phyloP scores from a whole-genome alignment of 257 asterid genomes.

The Cruciata laevipes region DNA sequence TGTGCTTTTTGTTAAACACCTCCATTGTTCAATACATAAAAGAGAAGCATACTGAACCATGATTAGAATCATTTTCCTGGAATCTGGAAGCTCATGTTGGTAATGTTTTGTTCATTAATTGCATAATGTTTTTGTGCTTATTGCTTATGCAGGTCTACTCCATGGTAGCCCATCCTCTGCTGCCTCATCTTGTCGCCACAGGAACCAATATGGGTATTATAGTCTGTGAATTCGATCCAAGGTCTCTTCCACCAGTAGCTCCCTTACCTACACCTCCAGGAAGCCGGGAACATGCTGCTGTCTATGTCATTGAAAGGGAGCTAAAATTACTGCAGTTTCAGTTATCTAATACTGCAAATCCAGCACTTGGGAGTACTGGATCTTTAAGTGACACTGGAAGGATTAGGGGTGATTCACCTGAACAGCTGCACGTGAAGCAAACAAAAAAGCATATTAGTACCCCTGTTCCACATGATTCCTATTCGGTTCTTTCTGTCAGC shows the following conservation, averaged over 20 bases:
- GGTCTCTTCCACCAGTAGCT: conserved; percentile 89
- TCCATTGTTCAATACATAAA: neutral
- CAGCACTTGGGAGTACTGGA: conserved; percentile 91
- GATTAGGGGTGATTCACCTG: conserved; percentile 79
- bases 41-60: neutral
- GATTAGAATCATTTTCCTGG: neutral
- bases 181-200: conserved; percentile 94
- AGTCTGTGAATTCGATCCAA: conserved; percentile 90
- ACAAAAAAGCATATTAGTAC: conserved; percentile 83
- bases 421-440: conserved; percentile 90
- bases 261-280: conserved; percentile 80
- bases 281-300: conserved; percentile 88
- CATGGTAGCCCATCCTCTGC: conserved; percentile 95
- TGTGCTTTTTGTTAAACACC: neutral
- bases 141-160: conserved; percentile 58
- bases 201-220: conserved; percentile 96
- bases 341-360: conserved; percentile 68
- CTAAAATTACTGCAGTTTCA: conserved; percentile 87
- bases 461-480: conserved; percentile 97
- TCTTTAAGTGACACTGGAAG: conserved; percentile 81
- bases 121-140: conserved; percentile 8
- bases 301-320: conserved; percentile 85
- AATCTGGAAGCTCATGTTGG: neutral
- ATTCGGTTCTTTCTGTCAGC: conserved; percentile 94
- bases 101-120: neutral